Conservation (phyloP, 108 stramenopile genomes). For the Skeletonema costatum region DNA sequence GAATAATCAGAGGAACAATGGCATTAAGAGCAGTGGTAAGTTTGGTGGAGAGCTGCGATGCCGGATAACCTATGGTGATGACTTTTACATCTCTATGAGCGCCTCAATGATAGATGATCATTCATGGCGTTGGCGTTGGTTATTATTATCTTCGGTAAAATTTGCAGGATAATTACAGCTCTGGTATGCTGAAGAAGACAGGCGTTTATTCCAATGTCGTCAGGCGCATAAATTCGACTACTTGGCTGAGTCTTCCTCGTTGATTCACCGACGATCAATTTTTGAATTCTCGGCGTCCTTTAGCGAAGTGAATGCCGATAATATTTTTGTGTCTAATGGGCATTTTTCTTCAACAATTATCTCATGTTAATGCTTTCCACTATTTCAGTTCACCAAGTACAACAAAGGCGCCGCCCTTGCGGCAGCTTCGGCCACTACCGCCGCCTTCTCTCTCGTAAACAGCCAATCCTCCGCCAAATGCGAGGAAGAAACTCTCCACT, state of each 20-base stretch:
- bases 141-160: background rate
- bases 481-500: conserved; percentile 77
- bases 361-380: background rate
- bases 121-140: background rate
- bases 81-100: background rate
- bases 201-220: background rate
- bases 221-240: background rate
- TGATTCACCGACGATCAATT: background rate
- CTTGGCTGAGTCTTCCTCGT: background rate
- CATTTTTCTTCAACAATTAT: background rate
- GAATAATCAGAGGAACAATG: background rate
- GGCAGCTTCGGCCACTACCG: conserved; percentile 27
- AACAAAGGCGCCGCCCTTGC: conserved; percentile 41
- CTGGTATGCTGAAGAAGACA: background rate
- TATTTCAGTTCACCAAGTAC: conserved; percentile 33
- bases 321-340: background rate
- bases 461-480: conserved; percentile 25
- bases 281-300: background rate
- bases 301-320: background rate
- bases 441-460: conserved; percentile 11
- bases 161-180: background rate
- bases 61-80: background rate
- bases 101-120: background rate
- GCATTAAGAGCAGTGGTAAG: background rate
- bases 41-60: background rate